Evolutionary conservation across 495 filamentous ascomycete genomes (phyloP).

Genomic region (Trypethelium eluteriae): DNA sequence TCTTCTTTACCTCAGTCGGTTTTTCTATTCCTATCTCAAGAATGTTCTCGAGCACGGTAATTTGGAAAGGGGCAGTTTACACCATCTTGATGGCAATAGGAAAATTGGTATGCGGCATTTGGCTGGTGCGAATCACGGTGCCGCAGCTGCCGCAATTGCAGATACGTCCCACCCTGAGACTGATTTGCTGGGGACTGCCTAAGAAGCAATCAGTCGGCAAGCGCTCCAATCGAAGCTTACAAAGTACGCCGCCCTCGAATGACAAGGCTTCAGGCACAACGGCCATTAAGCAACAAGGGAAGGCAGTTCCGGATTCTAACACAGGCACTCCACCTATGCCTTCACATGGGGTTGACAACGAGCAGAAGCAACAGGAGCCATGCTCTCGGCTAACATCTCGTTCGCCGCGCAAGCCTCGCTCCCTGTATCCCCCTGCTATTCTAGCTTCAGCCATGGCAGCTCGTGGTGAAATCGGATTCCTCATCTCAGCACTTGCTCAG

Average conservation of each 20-base stretch:
- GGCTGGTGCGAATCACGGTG: slow-evolving; percentile 48
- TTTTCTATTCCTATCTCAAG: slow-evolving; percentile 69
- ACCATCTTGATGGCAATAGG: slow-evolving; percentile 59
- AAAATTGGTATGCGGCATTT: slow-evolving; percentile 57
- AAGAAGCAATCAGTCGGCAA: no score
- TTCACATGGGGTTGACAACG: background rate
- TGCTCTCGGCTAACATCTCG: background rate
- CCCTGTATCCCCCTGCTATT: slow-evolving; percentile 53
- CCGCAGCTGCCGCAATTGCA: no score
- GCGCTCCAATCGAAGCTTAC: background rate
- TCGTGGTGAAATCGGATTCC: slow-evolving; percentile 70
- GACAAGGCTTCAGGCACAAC: no score
- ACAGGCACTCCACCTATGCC: background rate
- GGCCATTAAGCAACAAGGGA: background rate
- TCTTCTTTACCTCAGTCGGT: slow-evolving; percentile 77
- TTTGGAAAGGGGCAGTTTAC: slow-evolving; percentile 71
- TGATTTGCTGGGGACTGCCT: no score
- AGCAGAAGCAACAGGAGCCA: background rate
- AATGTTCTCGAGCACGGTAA: slow-evolving; percentile 54
- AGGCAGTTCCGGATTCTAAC: background rate
- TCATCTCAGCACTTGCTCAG: slow-evolving; percentile 64
- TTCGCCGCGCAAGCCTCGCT: slow-evolving; percentile 40
- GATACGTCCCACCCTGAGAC: no score
- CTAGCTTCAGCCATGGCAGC: slow-evolving; percentile 62
- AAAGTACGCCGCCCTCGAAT: background rate